These are phyloP conservation scores for Incumbomyces delicatus DNA, from an alignment of 2,329 filamentous ascomycete species.

Conservation along the genomic window DNA sequence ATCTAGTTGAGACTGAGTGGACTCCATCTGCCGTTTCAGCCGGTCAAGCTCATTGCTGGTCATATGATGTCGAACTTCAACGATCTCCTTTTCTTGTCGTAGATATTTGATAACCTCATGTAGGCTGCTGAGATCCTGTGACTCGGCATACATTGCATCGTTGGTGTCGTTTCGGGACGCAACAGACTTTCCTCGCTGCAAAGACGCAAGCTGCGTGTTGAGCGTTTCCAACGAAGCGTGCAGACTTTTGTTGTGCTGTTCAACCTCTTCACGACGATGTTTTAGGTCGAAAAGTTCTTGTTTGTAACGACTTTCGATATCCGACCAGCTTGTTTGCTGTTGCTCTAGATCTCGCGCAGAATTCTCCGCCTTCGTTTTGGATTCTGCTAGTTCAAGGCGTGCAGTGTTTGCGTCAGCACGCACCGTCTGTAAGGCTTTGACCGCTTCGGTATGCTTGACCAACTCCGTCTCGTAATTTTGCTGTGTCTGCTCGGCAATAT, in stretches of 20 bases:
- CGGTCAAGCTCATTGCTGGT: slow-evolving; percentile 81
- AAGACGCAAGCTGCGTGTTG: slow-evolving; percentile 63
- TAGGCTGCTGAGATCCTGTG: slow-evolving; percentile 60
- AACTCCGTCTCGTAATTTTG: slow-evolving; percentile 92
- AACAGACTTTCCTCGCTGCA: slow-evolving; percentile 64
- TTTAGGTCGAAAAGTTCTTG: slow-evolving; percentile 72
- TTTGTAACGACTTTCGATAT: slow-evolving; percentile 70
- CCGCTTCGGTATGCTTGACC: slow-evolving; percentile 91
- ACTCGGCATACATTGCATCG: slow-evolving; percentile 39
- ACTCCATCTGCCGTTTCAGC: slow-evolving; percentile 80
- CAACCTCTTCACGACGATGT: slow-evolving; percentile 69
- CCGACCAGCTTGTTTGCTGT: slow-evolving; percentile 79
- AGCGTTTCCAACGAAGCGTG: slow-evolving; percentile 83
- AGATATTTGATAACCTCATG: slow-evolving; percentile 88
- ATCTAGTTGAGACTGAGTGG: slow-evolving; percentile 78
- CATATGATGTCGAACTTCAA: slow-evolving; percentile 91
- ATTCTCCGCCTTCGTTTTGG: slow-evolving; percentile 74
- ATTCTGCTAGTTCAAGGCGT: slow-evolving; percentile 64
- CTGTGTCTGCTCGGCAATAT: slow-evolving; percentile 86
- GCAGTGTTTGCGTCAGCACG: slow-evolving; percentile 73
- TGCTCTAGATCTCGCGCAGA: slow-evolving; percentile 69
- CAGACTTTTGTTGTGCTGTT: slow-evolving; percentile 80
- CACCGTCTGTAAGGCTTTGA: slow-evolving; percentile 68
- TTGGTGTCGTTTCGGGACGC: slow-evolving; percentile 41
- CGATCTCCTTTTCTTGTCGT: slow-evolving; percentile 90